phyloP scores from a whole-genome alignment of 202 grass and related monocot genomes.

The Elaeis oleifera region DNA sequence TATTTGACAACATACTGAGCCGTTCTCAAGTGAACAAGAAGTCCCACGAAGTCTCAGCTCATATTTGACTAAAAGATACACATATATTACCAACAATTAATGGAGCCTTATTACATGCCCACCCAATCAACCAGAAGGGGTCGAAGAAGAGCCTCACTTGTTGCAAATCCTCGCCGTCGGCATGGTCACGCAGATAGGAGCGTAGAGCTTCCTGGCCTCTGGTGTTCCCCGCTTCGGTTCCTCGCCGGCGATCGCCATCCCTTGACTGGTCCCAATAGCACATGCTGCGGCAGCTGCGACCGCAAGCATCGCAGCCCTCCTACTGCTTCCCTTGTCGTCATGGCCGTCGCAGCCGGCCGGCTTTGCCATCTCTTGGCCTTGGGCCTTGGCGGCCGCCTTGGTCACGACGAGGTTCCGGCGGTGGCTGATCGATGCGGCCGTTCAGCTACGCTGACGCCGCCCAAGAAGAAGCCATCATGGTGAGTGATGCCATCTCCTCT shows the following conservation, averaged over 20 bases:
- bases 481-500: conserved; percentile 1
- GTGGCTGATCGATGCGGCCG: neutral
- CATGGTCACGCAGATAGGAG: neutral
- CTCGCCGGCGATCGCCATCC: neutral
- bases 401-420: neutral
- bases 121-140: neutral
- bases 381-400: neutral
- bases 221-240: neutral
- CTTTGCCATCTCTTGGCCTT: neutral
- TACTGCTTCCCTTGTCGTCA: no score
- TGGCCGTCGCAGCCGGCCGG: no score
- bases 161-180: neutral
- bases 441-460: neutral
- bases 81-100: no score
- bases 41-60: no score
- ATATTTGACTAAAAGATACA: no score
- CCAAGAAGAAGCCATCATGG: neutral
- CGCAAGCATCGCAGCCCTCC: no score
- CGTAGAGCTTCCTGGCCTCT: neutral
- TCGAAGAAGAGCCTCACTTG: neutral
- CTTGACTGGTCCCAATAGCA: neutral
- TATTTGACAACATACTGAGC: no score
- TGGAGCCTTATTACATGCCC: no score
- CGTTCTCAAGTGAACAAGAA: no score
- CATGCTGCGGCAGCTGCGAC: no score